phyloP scores from a whole-genome alignment of 1,139 yeast species.

The Nadsonia starkeyi-henricii region DNA sequence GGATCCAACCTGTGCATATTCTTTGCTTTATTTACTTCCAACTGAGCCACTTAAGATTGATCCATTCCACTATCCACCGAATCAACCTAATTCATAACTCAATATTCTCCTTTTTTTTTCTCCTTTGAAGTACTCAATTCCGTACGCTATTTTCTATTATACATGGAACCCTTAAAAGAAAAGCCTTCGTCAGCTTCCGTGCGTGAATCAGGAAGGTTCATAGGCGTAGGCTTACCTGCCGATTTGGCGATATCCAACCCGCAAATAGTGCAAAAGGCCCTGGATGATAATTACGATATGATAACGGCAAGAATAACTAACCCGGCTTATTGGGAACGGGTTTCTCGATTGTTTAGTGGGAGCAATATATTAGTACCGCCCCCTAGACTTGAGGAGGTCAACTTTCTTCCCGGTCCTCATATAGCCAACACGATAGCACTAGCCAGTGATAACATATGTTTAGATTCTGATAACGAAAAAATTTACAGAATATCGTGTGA shows the following conservation, averaged over 20 bases:
- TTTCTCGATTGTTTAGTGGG: not conserved
- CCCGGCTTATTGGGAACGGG: conserved; percentile 1
- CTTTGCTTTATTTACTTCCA: no score
- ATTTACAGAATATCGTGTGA: conserved; percentile 40
- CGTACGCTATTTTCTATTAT: no score
- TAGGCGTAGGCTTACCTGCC: conserved; percentile 25
- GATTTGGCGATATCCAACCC: conserved; percentile 19
- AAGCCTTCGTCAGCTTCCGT: no score
- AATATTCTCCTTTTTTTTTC: not conserved
- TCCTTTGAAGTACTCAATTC: no score
- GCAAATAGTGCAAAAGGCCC: conserved; percentile 20
- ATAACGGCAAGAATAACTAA: conserved; percentile 23
- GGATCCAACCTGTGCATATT: no score
- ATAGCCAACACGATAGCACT: conserved; percentile 33
- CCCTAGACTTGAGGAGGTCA: conserved; percentile 19
- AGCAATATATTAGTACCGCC: conserved; percentile 9
- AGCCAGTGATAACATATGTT: conserved; percentile 50
- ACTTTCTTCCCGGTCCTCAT: conserved; percentile 24
- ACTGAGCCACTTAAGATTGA: no score
- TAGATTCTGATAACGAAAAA: conserved; percentile 36
- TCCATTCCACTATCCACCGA: no score
- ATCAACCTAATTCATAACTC: no score
- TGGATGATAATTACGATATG: conserved; percentile 24
- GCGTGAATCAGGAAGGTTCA: conserved; percentile 10
- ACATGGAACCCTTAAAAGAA: no score